These are phyloP conservation scores for Amanita inopinata DNA, from an alignment of 768 basidiomycete genomes.

Conservation along the genomic window DNA sequence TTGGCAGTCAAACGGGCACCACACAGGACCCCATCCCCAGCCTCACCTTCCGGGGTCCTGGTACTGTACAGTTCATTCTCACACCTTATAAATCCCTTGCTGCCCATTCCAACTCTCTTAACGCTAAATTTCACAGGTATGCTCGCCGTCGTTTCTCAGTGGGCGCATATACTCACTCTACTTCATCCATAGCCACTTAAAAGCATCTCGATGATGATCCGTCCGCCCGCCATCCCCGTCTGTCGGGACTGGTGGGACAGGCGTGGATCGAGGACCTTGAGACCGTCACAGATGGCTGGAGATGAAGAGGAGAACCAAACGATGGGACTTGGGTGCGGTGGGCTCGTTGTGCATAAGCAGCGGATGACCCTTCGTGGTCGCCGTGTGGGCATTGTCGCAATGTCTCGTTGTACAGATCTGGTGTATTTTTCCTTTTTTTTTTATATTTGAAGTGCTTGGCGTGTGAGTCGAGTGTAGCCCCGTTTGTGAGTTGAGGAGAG, in stretches of 20 bases:
- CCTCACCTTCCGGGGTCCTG: slow-evolving; percentile 31
- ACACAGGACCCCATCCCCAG: slow-evolving; percentile 5
- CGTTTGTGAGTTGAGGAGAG: slow-evolving; percentile 9
- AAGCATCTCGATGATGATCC: slow-evolving; percentile 87
- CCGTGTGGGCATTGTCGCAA: slow-evolving; percentile 71
- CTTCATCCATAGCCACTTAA: slow-evolving; percentile 50
- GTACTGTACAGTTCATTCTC: slow-evolving; percentile 39
- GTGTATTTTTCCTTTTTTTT: slow-evolving; percentile 12
- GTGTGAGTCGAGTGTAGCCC: slow-evolving; percentile 9
- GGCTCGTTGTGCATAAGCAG: slow-evolving; percentile 21
- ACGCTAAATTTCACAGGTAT: slow-evolving; percentile 63
- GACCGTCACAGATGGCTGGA: slow-evolving; percentile 81
- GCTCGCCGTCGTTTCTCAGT: slow-evolving; percentile 14
- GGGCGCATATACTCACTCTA: slow-evolving; percentile 12
- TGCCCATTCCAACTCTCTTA: slow-evolving; percentile 17
- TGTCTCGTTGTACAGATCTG: slow-evolving; percentile 77
- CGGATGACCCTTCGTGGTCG: slow-evolving; percentile 54
- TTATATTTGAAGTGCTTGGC: no score
- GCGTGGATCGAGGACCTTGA: slow-evolving; percentile 77
- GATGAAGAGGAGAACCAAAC: slow-evolving; percentile 31
- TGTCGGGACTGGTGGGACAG: slow-evolving; percentile 46
- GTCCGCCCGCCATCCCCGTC: slow-evolving; percentile 48
- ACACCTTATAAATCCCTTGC: not conserved
- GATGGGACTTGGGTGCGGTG: slow-evolving; percentile 91
- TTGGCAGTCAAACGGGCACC: not conserved